Evolutionary conservation across 768 basidiomycete species (phyloP), one percentile per base, ranked within the genome.

Genomic region (Boletus pseudo-olivaceus): DNA sequence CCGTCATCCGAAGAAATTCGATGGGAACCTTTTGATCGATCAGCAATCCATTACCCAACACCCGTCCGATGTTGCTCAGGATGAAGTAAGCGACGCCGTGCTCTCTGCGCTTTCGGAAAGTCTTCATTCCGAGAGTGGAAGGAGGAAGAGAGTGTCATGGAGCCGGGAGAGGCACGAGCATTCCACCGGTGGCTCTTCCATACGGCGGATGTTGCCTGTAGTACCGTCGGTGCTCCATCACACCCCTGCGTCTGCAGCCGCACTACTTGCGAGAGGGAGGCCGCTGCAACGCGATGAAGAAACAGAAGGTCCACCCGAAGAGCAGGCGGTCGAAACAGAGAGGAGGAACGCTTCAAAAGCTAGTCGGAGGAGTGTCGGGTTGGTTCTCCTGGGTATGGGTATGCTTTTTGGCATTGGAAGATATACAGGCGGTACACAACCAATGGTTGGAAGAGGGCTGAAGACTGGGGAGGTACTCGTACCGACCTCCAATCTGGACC

Each of bases 371-470:
- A 82, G 87, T 30, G 86, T 87, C 6, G 84, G 83, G 2, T 85
- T 96, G 75, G 82, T 95, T 19, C 90, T 97, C 61, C 75, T 97
- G 57, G 82, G 89, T 35, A 76, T 82, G 11, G 92, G 90, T 75
- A 76, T 84, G 11, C 72, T 97, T 55, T 86, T 91, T 60, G 79
- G 90, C 0, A 63, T 90, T 12, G 84, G 87, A 3, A 74, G 79
- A 30, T 67, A 85, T 46, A 67, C 74, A 4, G 68, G 71, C 9
- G 68, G 64, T 41, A 63, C 64, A 23, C 64, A 69, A 7, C 53
- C 69, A 12, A 53, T 67, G 7, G 50, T 68, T 1, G 68, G 58
- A 17, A 67, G 62, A 15, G 62, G 67, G n/a, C 54, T 62, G 11
- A 72, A 65, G 58, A 62, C 79, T 2, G 87, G 84, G 11, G 72